These are phyloP conservation scores for Uncinocarpus reesii DNA, from an alignment of 2,329 filamentous ascomycete genomes.

Conservation along the genomic window DNA sequence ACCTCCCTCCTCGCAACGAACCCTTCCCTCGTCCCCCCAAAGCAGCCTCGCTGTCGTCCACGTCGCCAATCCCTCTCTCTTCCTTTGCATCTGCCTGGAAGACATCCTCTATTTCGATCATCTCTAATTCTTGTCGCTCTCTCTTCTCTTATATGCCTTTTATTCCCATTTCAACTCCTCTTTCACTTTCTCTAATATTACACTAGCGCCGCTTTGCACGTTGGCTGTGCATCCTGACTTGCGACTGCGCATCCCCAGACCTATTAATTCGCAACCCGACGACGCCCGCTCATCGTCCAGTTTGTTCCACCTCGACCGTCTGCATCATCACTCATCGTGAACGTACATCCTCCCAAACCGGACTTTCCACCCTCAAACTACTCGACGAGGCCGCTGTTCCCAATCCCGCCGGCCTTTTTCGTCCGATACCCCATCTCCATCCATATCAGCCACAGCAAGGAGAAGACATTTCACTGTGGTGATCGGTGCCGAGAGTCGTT, in stretches of 20 bases:
- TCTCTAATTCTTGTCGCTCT: conserved; percentile 14
- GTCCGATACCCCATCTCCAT: neutral
- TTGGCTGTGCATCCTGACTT: conserved; percentile 12
- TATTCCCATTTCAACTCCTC: neutral
- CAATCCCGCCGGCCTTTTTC: neutral
- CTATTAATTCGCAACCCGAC: neutral
- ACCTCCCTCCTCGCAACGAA: conserved; percentile 8
- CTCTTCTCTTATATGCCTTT: conserved; percentile 6
- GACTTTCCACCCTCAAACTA: neutral
- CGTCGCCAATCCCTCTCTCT: neutral
- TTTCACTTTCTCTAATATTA: neutral
- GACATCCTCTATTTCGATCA: conserved; percentile 24
- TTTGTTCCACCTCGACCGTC: neutral
- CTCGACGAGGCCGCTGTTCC: neutral
- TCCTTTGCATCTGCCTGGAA: conserved; percentile 5
- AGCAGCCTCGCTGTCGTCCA: neutral
- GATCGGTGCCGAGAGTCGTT: conserved; percentile 16
- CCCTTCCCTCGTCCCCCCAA: conserved; percentile 14
- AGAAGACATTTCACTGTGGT: neutral
- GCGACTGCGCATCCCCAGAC: conserved; percentile 8
- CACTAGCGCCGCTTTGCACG: conserved; percentile 10
- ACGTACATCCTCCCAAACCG: neutral
- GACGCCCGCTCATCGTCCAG: neutral
- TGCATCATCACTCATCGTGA: neutral
- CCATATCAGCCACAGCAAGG: neutral